Percentiles rank a stretch among this genome's conserved stretches.
These are phyloP conservation scores for Aspergillus sojae DNA, from an alignment of 2,329 filamentous ascomycete genomes.

Conservation along the genomic window DNA sequence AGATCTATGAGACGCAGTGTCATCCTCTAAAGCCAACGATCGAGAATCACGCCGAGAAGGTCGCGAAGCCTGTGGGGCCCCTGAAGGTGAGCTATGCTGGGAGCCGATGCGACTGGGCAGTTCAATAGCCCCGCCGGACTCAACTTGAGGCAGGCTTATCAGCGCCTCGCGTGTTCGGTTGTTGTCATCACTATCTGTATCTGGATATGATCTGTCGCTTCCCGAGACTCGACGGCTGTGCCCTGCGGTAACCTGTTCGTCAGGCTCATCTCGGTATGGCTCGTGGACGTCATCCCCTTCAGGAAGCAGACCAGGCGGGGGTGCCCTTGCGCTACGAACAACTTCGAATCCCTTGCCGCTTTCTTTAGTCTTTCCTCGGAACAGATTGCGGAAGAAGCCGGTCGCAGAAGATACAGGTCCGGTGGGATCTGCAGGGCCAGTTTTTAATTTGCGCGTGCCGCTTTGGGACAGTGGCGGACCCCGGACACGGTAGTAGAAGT, in stretches of 20 bases:
- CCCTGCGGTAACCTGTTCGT: conserved; percentile 26
- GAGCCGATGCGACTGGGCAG: conserved; percentile 66
- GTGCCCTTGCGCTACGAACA: conserved; percentile 84
- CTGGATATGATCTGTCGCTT: conserved; percentile 25
- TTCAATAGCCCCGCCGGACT: conserved; percentile 62
- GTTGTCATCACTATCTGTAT: conserved; percentile 14
- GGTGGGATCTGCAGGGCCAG: conserved; percentile 91
- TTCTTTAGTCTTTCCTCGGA: conserved; percentile 86
- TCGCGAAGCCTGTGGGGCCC: conserved; percentile 36
- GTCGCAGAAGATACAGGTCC: conserved; percentile 86
- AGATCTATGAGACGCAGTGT: conserved; percentile 13
- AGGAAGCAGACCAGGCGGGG: conserved; percentile 67
- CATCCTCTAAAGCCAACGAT: conserved; percentile 19
- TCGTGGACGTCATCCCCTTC: conserved; percentile 64
- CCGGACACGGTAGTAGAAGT: conserved; percentile 93
- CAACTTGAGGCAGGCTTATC: conserved; percentile 62
- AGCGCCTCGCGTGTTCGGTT: conserved; percentile 31
- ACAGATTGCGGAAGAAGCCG: conserved; percentile 80
- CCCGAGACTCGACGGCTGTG: conserved; percentile 31
- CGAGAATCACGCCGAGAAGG: conserved; percentile 73
- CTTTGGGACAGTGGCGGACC: conserved; percentile 83
- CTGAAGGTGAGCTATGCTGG: conserved; percentile 56
- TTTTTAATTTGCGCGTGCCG: conserved; percentile 82
- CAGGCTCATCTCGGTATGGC: conserved; percentile 61
- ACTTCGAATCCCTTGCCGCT: conserved; percentile 97